Evolutionary conservation across 139 green algal genomes (phyloP).

Genomic region (Trebouxia sp.): DNA sequence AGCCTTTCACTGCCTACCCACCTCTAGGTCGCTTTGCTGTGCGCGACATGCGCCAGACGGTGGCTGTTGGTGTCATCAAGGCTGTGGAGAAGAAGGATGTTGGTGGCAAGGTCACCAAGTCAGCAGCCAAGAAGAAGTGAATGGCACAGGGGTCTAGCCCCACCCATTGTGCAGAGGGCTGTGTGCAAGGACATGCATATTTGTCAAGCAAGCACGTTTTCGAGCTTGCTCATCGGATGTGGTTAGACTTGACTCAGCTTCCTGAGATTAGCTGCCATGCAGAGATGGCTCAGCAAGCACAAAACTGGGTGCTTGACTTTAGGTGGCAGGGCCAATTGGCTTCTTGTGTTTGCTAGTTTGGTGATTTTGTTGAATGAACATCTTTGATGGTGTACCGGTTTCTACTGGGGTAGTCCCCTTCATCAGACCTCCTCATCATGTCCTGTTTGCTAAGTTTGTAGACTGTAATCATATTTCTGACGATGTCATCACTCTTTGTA

Average conservation of each 20-base stretch:
- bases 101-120: constrained; percentile 43
- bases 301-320: constrained; percentile 37
- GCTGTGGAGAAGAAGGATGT: constrained; percentile 47
- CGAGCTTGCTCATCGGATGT: neutral
- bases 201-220: neutral
- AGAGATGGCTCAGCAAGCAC: constrained; percentile 15
- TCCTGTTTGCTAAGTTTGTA: neutral
- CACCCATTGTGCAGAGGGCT: neutral
- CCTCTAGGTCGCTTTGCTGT: constrained; percentile 72
- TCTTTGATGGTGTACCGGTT: too few species aligned
- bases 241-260: neutral
- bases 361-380: constrained; percentile 10
- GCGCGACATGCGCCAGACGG: constrained; percentile 69
- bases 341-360: neutral
- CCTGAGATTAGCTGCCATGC: constrained; percentile 23
- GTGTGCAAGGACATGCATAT: neutral
- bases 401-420: too few species aligned
- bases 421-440: neutral
- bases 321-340: constrained; percentile 32
- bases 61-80: constrained; percentile 78
- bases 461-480: too few species aligned
- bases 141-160: constrained; percentile 7
- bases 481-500: too few species aligned
- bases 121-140: constrained; percentile 47
- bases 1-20: constrained; percentile 69